Evolutionary conservation across 164 flowering plant species (phyloP).

Genomic region (Piper betle): DNA sequence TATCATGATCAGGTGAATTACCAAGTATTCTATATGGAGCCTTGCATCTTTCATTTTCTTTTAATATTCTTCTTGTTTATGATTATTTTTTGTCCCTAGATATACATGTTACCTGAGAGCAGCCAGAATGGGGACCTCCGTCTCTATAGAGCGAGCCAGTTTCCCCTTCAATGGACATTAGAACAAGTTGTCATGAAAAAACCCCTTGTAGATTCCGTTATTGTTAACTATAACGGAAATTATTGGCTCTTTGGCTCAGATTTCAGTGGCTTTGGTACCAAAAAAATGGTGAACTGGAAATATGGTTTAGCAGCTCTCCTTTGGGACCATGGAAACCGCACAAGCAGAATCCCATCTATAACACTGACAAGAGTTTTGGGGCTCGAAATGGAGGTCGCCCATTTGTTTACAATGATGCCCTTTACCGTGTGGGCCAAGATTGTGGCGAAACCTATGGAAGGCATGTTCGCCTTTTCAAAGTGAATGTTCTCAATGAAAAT

Average conservation of each 20-base stretch:
- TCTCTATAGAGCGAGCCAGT: conserved; percentile 59
- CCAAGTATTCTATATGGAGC: not conserved
- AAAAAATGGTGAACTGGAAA: conserved; percentile 77
- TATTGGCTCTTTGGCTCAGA: conserved; percentile 96
- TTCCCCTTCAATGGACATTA: conserved; percentile 75
- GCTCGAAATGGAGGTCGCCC: conserved; percentile 96
- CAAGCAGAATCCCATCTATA: conserved; percentile 70
- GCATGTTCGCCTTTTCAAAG: conserved; percentile 44
- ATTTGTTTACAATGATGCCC: conserved; percentile 48
- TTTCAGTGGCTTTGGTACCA: conserved; percentile 62
- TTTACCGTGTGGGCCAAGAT: conserved; percentile 85
- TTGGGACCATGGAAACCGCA: conserved; percentile 94
- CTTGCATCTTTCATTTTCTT: not conserved
- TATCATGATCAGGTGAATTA: conserved; percentile 56
- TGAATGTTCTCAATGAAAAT: conserved; percentile 50
- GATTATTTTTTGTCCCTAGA: conserved; percentile 29
- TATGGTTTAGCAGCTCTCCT: conserved; percentile 76
- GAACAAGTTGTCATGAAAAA: conserved; percentile 60
- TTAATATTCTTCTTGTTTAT: not conserved
- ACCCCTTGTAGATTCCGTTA: conserved; percentile 73
- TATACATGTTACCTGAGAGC: conserved; percentile 96
- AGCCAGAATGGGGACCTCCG: conserved; percentile 75
- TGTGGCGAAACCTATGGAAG: conserved; percentile 82
- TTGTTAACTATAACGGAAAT: conserved; percentile 37
- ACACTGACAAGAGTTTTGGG: conserved; percentile 44